Evolutionary conservation across 148 eudicot genomes (phyloP).

Genomic region (Talinum fruticosum): DNA sequence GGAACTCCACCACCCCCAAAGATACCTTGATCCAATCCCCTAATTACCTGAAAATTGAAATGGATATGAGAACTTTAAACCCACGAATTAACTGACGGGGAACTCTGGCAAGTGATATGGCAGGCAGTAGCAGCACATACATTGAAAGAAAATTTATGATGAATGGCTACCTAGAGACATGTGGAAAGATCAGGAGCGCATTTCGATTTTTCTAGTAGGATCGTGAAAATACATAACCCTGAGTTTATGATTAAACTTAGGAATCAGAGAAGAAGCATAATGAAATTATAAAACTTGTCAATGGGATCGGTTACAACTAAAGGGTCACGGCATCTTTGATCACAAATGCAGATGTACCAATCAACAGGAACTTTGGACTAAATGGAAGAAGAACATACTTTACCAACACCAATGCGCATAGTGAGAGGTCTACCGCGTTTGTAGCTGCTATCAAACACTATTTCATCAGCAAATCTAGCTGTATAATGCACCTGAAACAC

Average conservation of each 20-base stretch:
- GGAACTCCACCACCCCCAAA: constrained; percentile 90
- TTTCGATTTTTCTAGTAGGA: neutral
- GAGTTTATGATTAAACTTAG: neutral
- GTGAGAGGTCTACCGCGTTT: constrained; percentile 89
- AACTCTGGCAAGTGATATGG: neutral
- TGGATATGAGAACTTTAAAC: too few relatives aligned
- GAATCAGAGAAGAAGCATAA: neutral
- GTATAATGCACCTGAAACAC: constrained; percentile 69
- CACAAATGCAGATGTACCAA: neutral
- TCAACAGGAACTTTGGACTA: neutral
- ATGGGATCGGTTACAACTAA: neutral
- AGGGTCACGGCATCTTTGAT: neutral
- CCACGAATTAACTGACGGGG: neutral
- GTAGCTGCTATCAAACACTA: constrained; percentile 80
- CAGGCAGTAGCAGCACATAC: neutral
- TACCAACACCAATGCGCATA: constrained; percentile 86
- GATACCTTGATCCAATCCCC: constrained; percentile 91
- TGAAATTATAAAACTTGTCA: too few relatives aligned
- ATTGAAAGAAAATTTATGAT: neutral
- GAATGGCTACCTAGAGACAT: neutral
- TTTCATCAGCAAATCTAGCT: constrained; percentile 84
- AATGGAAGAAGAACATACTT: constrained; percentile 42
- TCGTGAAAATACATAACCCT: neutral
- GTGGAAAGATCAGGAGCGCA: neutral
- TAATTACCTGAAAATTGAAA: constrained; percentile 62